Conservation (phyloP, 2,329 filamentous ascomycete genomes). For the Penicillium sp. region DNA sequence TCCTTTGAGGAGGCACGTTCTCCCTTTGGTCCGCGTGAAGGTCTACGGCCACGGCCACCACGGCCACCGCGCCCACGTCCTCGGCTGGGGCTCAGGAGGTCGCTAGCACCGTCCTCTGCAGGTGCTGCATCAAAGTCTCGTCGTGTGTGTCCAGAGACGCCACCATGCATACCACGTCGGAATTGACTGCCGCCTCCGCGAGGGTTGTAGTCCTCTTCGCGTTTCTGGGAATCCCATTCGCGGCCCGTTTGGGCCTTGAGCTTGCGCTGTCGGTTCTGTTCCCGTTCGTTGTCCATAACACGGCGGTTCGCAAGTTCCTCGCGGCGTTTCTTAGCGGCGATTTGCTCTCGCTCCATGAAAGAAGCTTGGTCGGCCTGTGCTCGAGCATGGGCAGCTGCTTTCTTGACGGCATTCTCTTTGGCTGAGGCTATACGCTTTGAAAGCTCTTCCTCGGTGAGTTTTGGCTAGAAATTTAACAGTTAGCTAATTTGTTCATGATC, state of each 20-base stretch:
- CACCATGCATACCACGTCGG: conserved; percentile 57
- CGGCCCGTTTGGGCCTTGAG: conserved; percentile 61
- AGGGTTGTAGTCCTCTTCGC: conserved; percentile 57
- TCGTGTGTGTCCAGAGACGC: conserved; percentile 45
- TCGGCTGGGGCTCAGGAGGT: conserved; percentile 33
- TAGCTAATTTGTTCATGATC: not conserved
- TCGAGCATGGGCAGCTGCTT: conserved; percentile 64
- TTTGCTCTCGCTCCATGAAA: conserved; percentile 66
- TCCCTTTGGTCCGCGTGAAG: conserved; percentile 29
- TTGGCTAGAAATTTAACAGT: conserved; percentile 51
- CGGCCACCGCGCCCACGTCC: conserved; percentile 35
- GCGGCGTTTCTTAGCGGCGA: conserved; percentile 59
- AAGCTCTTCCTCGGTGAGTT: conserved; percentile 68
- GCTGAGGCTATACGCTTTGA: conserved; percentile 65
- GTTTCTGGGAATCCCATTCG: conserved; percentile 67
- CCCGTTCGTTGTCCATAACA: conserved; percentile 66
- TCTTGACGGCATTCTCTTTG: conserved; percentile 63
- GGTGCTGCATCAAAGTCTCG: conserved; percentile 34
- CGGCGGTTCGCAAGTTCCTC: conserved; percentile 57
- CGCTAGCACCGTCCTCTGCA: conserved; percentile 25
- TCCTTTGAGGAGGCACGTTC: conserved; percentile 25
- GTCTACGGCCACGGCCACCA: conserved; percentile 32
- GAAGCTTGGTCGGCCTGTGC: conserved; percentile 70
- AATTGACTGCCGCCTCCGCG: conserved; percentile 49
- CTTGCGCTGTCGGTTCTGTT: conserved; percentile 64